These are phyloP conservation scores for Saccharomycopsis javanensis DNA, from an alignment of 805 yeast genomes.

Conservation along the genomic window DNA sequence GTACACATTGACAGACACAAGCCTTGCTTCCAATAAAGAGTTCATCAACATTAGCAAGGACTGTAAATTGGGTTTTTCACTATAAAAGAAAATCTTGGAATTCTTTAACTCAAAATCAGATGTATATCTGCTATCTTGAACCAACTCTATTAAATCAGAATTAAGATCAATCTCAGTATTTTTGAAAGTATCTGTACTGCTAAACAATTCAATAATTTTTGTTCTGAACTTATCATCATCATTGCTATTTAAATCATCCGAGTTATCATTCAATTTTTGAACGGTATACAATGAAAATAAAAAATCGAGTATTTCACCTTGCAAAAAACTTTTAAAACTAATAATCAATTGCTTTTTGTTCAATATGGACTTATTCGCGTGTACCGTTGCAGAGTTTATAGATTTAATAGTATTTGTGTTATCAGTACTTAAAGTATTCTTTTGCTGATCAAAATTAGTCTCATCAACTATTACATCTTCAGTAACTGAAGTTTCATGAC, in stretches of 20 bases:
- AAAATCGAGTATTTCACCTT: conserved; percentile 33
- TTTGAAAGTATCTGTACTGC: not conserved
- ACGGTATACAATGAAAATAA: conserved; percentile 23
- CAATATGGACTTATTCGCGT: not conserved
- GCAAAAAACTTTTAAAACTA: conserved; percentile 23
- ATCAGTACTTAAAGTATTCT: not conserved
- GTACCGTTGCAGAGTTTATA: not conserved
- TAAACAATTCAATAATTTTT: not conserved
- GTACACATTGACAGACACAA: conserved; percentile 55
- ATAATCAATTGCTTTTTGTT: conserved; percentile 9
- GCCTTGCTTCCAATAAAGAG: conserved; percentile 35
- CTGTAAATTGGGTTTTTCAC: conserved; percentile 7
- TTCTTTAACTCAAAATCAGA: not conserved
- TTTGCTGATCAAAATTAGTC: not conserved
- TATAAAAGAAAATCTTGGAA: not conserved
- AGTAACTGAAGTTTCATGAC: not conserved
- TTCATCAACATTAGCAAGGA: conserved; percentile 43
- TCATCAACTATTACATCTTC: not conserved
- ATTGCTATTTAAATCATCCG: not conserved
- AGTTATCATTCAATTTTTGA: not conserved
- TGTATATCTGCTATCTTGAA: not conserved
- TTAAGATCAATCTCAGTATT: not conserved
- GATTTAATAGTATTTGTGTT: not conserved
- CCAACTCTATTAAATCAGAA: not conserved
- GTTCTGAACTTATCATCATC: not conserved